Base-by-base conservation (phyloP, 1,284 basidiomycete species). In the Apiotrichum gamsii region DNA sequence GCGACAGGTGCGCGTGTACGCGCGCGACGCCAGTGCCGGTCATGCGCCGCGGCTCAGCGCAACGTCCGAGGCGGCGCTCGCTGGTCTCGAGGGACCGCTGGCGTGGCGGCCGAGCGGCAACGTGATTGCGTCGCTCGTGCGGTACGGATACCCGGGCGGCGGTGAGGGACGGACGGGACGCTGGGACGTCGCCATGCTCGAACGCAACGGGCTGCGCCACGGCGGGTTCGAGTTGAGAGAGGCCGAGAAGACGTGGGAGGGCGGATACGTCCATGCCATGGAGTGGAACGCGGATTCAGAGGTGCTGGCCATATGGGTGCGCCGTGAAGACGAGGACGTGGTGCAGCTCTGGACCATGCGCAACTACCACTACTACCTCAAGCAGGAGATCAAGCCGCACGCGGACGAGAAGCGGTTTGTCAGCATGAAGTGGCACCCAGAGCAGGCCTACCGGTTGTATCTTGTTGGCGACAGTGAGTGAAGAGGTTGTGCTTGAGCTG, bases 321-420 rank as follows among this genome's bases (percentile, higher is more conserved):
- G 85, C 61, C 72, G 78, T 23, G 47, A 45, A n/a, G 74, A 76
- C 3, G 79, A 77, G 3, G 85, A 90, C 70, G 73, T 83, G 37
- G 88, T 98, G 18, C 95, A 99, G 72, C 74, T 98, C 2, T 99
- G 91, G 90, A 87, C 90, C 0, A 90, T 80, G 20, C 84, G 87
- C 39, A 99, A 99, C 69, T 98, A 95, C 70, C 87, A 96, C 68
- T 96, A 93, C 87, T 90, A 94, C 71, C 78, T 97, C 48, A 95
- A 95, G 70, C 87, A 91, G 65, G 88, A 93, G 63, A 75, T 94
- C 39, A 61, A 71, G 14, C 80, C 84, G 0, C 58, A 59, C 30
- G 33, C 49, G 5, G 44, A 51, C 63, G 3, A 43, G 58, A 5
- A 60, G 51, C 78, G 79, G 30, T 87, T 90, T 62, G 84, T 80